Conservation (phyloP, 2,329 filamentous ascomycete genomes). For the Penicillium sp. region DNA sequence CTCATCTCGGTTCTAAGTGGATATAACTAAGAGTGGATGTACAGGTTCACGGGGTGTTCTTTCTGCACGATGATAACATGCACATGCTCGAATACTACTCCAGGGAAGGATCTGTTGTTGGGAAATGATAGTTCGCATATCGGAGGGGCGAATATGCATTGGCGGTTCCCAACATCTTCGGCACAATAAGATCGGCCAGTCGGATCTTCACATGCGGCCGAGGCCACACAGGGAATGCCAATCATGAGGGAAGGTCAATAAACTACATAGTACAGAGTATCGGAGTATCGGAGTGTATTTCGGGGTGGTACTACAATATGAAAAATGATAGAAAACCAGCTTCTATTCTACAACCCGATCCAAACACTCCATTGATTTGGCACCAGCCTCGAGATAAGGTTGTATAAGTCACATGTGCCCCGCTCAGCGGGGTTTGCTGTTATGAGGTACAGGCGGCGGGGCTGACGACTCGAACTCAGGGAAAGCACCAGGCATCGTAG, state of each 20-base stretch:
- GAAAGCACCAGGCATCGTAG: conserved; percentile 10
- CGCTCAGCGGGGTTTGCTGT: conserved; percentile 54
- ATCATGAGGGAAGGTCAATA: background rate
- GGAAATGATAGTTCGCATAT: background rate
- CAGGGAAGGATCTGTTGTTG: background rate
- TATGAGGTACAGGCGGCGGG: conserved; percentile 56
- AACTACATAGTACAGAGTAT: background rate
- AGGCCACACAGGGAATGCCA: conserved; percentile 9
- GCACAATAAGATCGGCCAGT: background rate
- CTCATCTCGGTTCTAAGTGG: background rate
- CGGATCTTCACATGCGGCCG: conserved; percentile 24
- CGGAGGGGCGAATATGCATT: background rate
- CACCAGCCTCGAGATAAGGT: background rate
- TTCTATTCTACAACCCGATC: background rate
- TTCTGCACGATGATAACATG: background rate
- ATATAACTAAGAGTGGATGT: background rate
- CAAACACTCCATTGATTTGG: background rate
- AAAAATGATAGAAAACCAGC: background rate
- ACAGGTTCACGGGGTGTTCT: too few relatives aligned
- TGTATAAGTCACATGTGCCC: conserved; percentile 18
- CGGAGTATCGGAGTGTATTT: background rate
- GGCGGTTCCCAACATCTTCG: background rate
- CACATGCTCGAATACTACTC: background rate
- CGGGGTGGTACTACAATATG: background rate
- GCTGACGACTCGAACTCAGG: conserved; percentile 27